Evolutionary conservation across 2,329 filamentous ascomycete genomes (phyloP).

Genomic region (Clarireedia paspali): DNA sequence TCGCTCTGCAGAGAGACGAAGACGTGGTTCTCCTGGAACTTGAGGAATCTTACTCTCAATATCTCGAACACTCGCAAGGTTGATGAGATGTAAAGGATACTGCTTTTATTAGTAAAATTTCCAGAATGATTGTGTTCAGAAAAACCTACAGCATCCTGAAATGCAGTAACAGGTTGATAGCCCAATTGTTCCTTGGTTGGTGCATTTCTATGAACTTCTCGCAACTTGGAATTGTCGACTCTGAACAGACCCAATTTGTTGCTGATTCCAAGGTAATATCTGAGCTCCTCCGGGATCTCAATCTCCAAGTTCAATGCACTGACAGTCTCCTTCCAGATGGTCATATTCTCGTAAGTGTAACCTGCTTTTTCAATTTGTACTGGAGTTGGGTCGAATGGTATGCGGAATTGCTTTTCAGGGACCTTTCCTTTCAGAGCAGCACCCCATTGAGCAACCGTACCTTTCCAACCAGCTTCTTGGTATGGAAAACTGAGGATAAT

Average conservation of each 20-base stretch:
- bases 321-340: conserved; percentile 54
- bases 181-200: conserved; percentile 50
- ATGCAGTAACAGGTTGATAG: conserved; percentile 58
- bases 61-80: conserved; percentile 54
- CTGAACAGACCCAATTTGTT: conserved; percentile 62
- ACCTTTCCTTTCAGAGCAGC: conserved; percentile 45
- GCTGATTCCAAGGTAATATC: conserved; percentile 57
- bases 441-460: conserved; percentile 36
- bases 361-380: conserved; percentile 49
- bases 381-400: conserved; percentile 56
- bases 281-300: conserved; percentile 55
- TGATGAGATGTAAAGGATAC: conserved; percentile 65
- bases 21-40: conserved; percentile 33
- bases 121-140: not conserved
- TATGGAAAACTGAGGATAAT: conserved; percentile 62
- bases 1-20: conserved; percentile 53
- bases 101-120: conserved; percentile 28
- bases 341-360: conserved; percentile 54
- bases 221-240: conserved; percentile 48
- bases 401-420: conserved; percentile 55
- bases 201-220: conserved; percentile 53
- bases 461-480: conserved; percentile 41
- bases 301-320: conserved; percentile 48
- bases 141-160: conserved; percentile 57
- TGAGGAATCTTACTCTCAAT: conserved; percentile 49